Evolutionary conservation across 1,139 yeast species (phyloP), one percentile per base, ranked within the genome.

Genomic region (Saccharomycopsis hybrid): DNA sequence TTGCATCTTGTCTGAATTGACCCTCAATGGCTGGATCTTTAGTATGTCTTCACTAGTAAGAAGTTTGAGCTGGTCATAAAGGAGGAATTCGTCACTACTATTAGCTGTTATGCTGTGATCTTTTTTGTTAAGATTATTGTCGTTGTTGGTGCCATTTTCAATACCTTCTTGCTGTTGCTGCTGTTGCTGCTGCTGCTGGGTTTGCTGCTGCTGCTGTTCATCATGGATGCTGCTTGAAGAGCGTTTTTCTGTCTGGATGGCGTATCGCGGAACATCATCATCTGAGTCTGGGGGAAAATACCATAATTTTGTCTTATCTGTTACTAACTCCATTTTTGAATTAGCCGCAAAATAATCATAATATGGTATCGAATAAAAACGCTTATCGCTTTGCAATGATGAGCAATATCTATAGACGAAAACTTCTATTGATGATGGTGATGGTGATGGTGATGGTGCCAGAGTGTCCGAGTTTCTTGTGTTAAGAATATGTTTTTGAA

Each of bases 231-330:
- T 35, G 13, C 18, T 43, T 4, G 28, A 4, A 31, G 44, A 31
- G 24, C 11, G 11, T 31, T 11, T 7, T 11, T 31, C 35, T 24
- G 39, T 28, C 4, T 53, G 58, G 2, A 60, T 45, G 2, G 61
- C 60, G 42, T 60, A 60, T n/a, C 62, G 53, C 1, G 63, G 63
- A 3, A 54, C 52, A 43, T 60, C 63, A 2, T 58, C 57, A 1
- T 43, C 54, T 8, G 55, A 57, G 24, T 60, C 63, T 1, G 61
- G 59, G 2, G 62, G 60, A 55, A 60, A 60, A 41, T 59, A 58
- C 55, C 56, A 54, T 25, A 60, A 36, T 3, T 41, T 50, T 5
- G 56, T 47, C 9, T 51, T 51, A 27, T 49, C 50, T n/a, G 61
- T 54, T n/a, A 38, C 44, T 7, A 60, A 47, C 5, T 54, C 53